These are phyloP conservation scores for Vitis amurensis DNA, from an alignment of 164 flowering plant genomes.

Conservation along the genomic window DNA sequence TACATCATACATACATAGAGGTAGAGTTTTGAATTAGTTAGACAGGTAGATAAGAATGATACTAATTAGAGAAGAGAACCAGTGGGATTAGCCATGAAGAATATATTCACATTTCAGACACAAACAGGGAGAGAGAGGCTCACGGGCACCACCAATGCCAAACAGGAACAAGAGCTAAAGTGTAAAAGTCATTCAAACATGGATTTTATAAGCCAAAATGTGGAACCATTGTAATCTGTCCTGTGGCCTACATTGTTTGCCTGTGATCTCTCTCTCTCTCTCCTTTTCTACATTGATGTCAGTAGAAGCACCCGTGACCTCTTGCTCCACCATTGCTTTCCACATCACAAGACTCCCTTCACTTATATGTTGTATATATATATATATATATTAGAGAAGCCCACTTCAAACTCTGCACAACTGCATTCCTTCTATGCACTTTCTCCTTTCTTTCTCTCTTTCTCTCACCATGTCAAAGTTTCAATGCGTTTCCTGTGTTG, in stretches of 20 bases:
- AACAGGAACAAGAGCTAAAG: constrained; percentile 11
- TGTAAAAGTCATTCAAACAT: neutral
- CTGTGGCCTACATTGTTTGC: constrained; percentile 44
- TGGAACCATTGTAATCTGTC: constrained; percentile 19
- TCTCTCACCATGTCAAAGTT: constrained; percentile 27
- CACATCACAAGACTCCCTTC: constrained; percentile 7
- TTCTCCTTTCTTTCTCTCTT: constrained; percentile 6
- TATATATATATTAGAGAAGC: constrained; percentile 2
- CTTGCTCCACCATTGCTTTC: constrained; percentile 27
- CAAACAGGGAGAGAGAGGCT: constrained; percentile 21
- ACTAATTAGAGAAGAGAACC: no score
- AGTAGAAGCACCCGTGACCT: constrained; percentile 67
- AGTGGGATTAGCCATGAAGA: neutral
- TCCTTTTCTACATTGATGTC: constrained; percentile 31
- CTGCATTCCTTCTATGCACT: no score
- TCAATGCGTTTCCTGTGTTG: constrained; percentile 16
- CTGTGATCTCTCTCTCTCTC: constrained; percentile 31
- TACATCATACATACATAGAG: no score
- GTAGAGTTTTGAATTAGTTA: no score
- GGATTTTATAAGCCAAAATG: constrained; percentile 20
- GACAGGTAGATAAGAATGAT: no score
- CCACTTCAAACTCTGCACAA: neutral
- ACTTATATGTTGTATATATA: no score
- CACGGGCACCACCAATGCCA: constrained; percentile 34
- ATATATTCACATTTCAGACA: constrained; percentile 25